Base-by-base conservation (phyloP, 768 basidiomycete species). In the Rhizopogon vesiculosus region DNA sequence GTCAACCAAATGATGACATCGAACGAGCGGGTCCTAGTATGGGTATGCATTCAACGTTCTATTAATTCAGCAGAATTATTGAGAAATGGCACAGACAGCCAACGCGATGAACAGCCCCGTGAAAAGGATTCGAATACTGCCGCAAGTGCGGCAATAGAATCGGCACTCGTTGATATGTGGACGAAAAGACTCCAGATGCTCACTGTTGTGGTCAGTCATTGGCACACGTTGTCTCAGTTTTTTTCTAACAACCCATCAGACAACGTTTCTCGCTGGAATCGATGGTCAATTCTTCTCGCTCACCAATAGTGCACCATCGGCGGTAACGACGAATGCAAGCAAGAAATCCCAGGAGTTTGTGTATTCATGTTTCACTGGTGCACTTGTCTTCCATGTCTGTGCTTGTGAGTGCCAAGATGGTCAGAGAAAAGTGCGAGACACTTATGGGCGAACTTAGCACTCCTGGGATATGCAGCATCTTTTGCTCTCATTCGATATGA, bases 381-480 rank as follows among this genome's bases (percentile, higher is more conserved):
- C 70, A 22, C 50, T 70, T 42, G 48, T 71, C 35, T 66, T 70
- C 45, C 69, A 71, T 28, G 46, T 72, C 8, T 68, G 61, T 58
- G 63, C 68, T 51, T 5, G 69, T 68, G 41, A 22, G 69, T 61
- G 15, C 35, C 25, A 13, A 16, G 15, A 22, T 52, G 3, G 5
- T 29, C 25, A 5, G 33, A 16, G 40, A 10, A 38, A 49, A 48
- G 19, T 13, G 19, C 5, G 15, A 35, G 33, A 31, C 19, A 19
- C 46, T 48, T 19, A 48, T 8, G 3, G 35, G 19, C 8, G 15
- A 13, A 31, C n/a, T 5, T 44, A 70, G 66, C 61, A 42, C 56
- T 72, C 19, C 61, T 72, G 12, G 63, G 61, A 9, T 70, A 65
- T 46, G 16, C 59, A 28, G 69, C 66, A 10, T 68, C 66, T 7